A percentile compares a stretch with the other conserved stretches of the same genome.
phyloP scores from a whole-genome alignment of 805 yeast genomes.

The Yamadazyma akitaensis region DNA sequence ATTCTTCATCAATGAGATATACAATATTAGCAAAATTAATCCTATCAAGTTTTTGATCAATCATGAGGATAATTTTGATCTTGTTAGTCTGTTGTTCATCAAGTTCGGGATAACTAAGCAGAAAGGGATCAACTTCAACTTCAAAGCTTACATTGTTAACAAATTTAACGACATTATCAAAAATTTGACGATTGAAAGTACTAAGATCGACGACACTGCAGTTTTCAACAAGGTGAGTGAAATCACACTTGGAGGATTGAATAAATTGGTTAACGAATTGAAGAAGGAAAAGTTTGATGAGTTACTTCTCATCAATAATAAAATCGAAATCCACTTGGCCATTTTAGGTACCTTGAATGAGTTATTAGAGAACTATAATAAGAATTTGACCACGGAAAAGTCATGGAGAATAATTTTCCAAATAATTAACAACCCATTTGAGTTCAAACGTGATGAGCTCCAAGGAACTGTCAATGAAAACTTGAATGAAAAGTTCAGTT shows the following conservation, averaged over 20 bases:
- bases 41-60: conserved; percentile 47
- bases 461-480: conserved; percentile 16
- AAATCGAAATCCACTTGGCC: conserved; percentile 63
- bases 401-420: conserved; percentile 75
- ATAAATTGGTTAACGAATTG: conserved; percentile 22
- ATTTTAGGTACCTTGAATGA: conserved; percentile 62
- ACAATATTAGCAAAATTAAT: conserved; percentile 51
- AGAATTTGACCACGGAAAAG: conserved; percentile 38
- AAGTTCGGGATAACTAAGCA: conserved; percentile 37
- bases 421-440: conserved; percentile 59
- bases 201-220: conserved; percentile 10
- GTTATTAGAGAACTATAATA: conserved; percentile 77
- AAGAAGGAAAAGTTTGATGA: conserved; percentile 21
- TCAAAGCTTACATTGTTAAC: conserved; percentile 47
- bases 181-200: conserved; percentile 38
- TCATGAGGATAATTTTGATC: conserved; percentile 24
- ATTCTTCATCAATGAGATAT: conserved; percentile 52
- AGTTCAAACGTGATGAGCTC: conserved; percentile 18
- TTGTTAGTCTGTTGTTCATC: conserved; percentile 48
- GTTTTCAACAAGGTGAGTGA: conserved; percentile 7
- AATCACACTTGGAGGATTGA: conserved; percentile 39
- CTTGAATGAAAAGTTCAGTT: conserved; percentile 41
- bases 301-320: conserved; percentile 49
- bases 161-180: conserved; percentile 52
- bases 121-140: conserved; percentile 34